Percentiles rank a stretch among this genome's conserved stretches.
These are phyloP conservation scores for Aureobasidium sp. DNA, from an alignment of 2,329 filamentous ascomycete genomes.

Conservation along the genomic window DNA sequence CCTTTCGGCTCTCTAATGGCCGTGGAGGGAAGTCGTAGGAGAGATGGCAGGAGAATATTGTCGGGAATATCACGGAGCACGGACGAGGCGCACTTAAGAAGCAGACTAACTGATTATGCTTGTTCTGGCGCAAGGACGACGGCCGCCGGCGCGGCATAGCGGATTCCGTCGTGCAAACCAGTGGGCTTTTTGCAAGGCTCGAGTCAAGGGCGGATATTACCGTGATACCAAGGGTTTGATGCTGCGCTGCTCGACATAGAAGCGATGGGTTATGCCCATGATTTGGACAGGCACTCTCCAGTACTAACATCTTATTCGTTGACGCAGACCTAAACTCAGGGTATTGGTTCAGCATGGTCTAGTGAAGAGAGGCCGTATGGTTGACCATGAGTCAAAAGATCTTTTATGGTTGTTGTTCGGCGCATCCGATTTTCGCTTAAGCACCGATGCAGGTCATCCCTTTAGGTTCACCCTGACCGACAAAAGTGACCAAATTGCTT, in stretches of 20 bases:
- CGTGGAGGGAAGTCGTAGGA: background rate
- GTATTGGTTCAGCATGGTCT: background rate
- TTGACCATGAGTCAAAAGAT: background rate
- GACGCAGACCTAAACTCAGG: background rate
- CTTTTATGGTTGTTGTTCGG: constrained; percentile 4
- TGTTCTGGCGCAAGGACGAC: constrained; percentile 15
- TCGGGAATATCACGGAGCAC: constrained; percentile 9
- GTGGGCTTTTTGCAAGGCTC: background rate
- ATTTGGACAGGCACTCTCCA: background rate
- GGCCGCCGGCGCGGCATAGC: constrained; percentile 9
- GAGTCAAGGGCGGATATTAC: background rate
- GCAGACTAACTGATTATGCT: constrained; percentile 13
- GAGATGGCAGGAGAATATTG: background rate
- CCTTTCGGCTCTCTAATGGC: background rate
- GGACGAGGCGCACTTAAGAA: constrained; percentile 12
- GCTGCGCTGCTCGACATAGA: background rate
- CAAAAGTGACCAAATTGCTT: background rate
- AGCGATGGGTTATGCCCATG: background rate
- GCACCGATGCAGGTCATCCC: constrained; percentile 11
- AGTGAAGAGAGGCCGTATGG: background rate
- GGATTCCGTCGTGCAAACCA: constrained; percentile 3
- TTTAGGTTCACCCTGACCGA: constrained; percentile 7
- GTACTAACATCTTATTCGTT: background rate
- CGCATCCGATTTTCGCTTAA: constrained; percentile 9
- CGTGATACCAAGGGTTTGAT: background rate